Evolutionary conservation across 306 rosid genomes (phyloP), one percentile per base, ranked within the genome.

Genomic region (Vigna radiata): DNA sequence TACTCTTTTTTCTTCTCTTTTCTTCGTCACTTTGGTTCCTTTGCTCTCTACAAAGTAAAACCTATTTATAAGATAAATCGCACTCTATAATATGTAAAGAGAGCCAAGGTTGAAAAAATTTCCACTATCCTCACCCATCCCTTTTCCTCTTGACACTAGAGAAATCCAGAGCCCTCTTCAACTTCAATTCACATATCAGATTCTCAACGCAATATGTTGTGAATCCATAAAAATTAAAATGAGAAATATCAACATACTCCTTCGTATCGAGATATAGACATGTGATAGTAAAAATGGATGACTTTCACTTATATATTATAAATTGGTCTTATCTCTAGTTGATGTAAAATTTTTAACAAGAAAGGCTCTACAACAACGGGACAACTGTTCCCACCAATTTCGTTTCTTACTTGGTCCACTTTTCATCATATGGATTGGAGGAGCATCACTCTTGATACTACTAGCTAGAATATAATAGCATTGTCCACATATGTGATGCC

Each of bases 31-130:
- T 39, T 33, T 63, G 1, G 1, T 50, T 59, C 29, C 9, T 25
- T 70, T 48, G 25, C 55, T 73, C 75, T 64, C 47, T 78, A 75
- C 25, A 49, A 83, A 59, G 91, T 84, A 83, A 85, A 79, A 61
- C 87, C 90, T n/a, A n/a, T n/a, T n/a, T n/a, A n/a, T n/a, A n/a
- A n/a, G n/a, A n/a, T n/a, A n/a, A n/a, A n/a, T n/a, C n/a, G n/a
- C n/a, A n/a, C n/a, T n/a, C n/a, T n/a, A n/a, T n/a, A n/a, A n/a
- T n/a, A n/a, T n/a, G n/a, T n/a, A n/a, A n/a, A n/a, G n/a, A n/a
- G n/a, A n/a, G n/a, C n/a, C n/a, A n/a, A 72, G 84, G 80, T 66
- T 29, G 67, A 60, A 60, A 60, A 60, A 60, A 29, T 29, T 60
- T 60, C 77, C 86, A 80, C 68, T 29, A 15, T 29, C 68, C 14